phyloP scores from a whole-genome alignment of 129 eudicot genomes.

The Calendula officinalis region DNA sequence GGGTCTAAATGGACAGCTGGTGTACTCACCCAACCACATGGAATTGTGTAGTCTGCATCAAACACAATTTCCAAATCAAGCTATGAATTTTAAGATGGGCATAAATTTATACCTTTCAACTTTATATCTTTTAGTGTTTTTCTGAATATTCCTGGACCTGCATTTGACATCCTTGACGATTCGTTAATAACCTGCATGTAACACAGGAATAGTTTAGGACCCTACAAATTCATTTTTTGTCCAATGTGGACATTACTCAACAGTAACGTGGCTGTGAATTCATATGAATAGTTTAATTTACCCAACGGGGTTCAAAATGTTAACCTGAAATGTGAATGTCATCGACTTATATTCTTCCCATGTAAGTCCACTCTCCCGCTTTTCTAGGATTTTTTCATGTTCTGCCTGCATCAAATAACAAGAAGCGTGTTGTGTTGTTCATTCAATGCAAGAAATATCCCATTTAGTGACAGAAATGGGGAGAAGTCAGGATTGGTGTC shows the following conservation, averaged over 20 bases:
- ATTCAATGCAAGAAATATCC: not conserved
- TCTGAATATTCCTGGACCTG: conserved; percentile 81
- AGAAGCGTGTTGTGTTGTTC: conserved; percentile 6
- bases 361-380: conserved; percentile 50
- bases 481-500: too few species aligned
- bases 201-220: too few species aligned
- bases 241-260: too few species aligned
- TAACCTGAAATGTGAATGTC: conserved; percentile 81
- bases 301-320: not conserved
- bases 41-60: conserved; percentile 67
- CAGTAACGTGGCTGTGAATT: not conserved
- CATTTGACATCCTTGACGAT: conserved; percentile 74
- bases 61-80: not conserved
- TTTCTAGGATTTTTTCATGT: conserved; percentile 50
- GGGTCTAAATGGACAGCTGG: conserved; percentile 82
- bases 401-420: conserved; percentile 41
- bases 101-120: conserved; percentile 48
- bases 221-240: too few species aligned
- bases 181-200: conserved; percentile 67
- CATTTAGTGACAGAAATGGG: too few species aligned
- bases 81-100: not conserved
- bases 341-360: conserved; percentile 81
- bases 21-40: conserved; percentile 91
- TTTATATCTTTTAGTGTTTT: conserved; percentile 63
- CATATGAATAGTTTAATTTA: not conserved